Conservation (phyloP, 768 basidiomycete genomes). For the Hemileccinum impolitum region DNA sequence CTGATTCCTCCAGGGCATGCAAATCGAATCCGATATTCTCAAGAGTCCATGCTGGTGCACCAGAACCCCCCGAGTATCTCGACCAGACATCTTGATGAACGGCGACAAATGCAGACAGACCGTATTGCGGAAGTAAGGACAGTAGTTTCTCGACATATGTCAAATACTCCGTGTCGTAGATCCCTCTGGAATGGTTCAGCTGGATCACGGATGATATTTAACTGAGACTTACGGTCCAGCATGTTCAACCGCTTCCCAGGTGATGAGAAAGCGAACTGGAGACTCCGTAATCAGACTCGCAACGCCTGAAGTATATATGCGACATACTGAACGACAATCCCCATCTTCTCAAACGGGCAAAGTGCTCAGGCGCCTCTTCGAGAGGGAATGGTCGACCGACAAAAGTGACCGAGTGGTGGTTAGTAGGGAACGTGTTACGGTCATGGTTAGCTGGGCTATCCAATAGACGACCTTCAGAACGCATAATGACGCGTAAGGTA, state of each 20-base stretch:
- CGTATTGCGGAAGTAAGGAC: slow-evolving; percentile 66
- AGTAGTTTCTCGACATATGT: slow-evolving; percentile 70
- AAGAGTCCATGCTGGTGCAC: slow-evolving; percentile 95
- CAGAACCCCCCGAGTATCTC: slow-evolving; percentile 90
- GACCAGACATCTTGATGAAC: slow-evolving; percentile 98
- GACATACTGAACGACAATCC: slow-evolving; percentile 79
- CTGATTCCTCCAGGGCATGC: slow-evolving; percentile 70
- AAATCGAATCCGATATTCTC: slow-evolving; percentile 85
- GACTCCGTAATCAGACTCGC: background rate
- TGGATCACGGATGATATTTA: background rate
- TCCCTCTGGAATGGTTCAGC: slow-evolving; percentile 47
- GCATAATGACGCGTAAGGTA: slow-evolving; percentile 5
- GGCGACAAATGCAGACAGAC: slow-evolving; percentile 69
- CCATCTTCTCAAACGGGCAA: slow-evolving; percentile 79
- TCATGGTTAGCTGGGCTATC: slow-evolving; percentile 67
- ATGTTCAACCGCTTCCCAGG: slow-evolving; percentile 98
- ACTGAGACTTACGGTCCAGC: slow-evolving; percentile 71
- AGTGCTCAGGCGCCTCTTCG: slow-evolving; percentile 82
- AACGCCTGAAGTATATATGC: background rate
- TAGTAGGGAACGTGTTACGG: slow-evolving; percentile 63
- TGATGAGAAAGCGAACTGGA: slow-evolving; percentile 85
- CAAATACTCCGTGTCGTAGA: slow-evolving; percentile 83
- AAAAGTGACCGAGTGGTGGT: slow-evolving; percentile 69
- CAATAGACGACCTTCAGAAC: background rate
- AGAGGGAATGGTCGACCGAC: slow-evolving; percentile 90